Evolutionary conservation across 257 asterid species (phyloP).

Genomic region (Plantago major): DNA sequence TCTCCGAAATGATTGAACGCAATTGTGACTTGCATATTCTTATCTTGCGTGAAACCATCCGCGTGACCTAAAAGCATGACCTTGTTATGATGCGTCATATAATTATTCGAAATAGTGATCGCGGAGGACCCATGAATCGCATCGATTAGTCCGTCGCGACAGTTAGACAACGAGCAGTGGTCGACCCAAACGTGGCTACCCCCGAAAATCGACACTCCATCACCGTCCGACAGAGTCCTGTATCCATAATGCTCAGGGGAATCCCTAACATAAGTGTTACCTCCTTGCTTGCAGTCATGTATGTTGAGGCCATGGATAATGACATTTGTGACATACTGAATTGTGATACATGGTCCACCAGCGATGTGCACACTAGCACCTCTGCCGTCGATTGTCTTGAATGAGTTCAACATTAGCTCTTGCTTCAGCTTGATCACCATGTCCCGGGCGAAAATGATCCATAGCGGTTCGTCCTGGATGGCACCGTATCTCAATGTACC

Average conservation of each 20-base stretch:
- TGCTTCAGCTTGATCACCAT: conserved; percentile 73
- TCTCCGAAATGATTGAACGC: conserved; percentile 93
- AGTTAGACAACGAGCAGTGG: conserved; percentile 74
- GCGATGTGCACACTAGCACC: conserved; percentile 82
- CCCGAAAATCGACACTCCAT: conserved; percentile 75
- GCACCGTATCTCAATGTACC: conserved; percentile 74
- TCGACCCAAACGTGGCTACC: conserved; percentile 90
- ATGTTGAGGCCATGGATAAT: conserved; percentile 77
- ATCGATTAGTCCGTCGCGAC: conserved; percentile 66
- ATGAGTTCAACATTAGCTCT: conserved; percentile 79
- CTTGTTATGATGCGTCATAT: conserved; percentile 72
- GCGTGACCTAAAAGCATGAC: conserved; percentile 87
- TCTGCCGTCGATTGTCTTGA: conserved; percentile 84
- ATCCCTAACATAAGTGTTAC: conserved; percentile 80
- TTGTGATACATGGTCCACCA: conserved; percentile 78
- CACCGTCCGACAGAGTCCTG: conserved; percentile 74
- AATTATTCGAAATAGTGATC: conserved; percentile 71
- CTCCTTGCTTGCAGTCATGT: conserved; percentile 80
- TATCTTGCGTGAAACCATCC: conserved; percentile 49
- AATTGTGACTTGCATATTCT: conserved; percentile 82
- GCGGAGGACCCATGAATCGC: conserved; percentile 89
- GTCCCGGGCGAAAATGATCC: conserved; percentile 68
- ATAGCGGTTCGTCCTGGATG: conserved; percentile 68
- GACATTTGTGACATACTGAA: conserved; percentile 65
- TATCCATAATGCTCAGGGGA: conserved; percentile 80